These are phyloP conservation scores for Dicorynia guianensis DNA, from an alignment of 306 rosid species.

Conservation along the genomic window DNA sequence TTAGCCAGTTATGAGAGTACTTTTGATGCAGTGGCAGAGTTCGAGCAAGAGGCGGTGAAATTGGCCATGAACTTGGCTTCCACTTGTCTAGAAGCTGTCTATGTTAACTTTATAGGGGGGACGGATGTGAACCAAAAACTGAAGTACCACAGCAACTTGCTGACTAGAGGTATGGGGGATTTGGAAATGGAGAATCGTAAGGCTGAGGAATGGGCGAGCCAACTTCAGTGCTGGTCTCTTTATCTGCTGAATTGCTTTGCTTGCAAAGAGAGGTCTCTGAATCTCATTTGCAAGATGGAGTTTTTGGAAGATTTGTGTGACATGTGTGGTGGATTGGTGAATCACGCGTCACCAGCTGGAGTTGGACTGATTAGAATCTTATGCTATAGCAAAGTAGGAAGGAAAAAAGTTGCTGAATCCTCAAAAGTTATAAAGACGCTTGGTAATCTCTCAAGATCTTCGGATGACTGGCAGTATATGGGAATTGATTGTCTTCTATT, in stretches of 20 bases:
- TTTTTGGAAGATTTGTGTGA: constrained; percentile 58
- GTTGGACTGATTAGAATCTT: constrained; percentile 74
- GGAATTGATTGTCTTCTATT: constrained; percentile 79
- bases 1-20: constrained; percentile 73
- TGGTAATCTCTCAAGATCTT: constrained; percentile 76
- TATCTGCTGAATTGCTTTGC: constrained; percentile 80
- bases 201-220: constrained; percentile 86
- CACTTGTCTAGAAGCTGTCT: constrained; percentile 59
- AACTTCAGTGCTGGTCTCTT: constrained; percentile 83
- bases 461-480: constrained; percentile 89
- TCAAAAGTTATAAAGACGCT: constrained; percentile 52
- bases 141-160: constrained; percentile 67
- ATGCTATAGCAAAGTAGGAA: constrained; percentile 66
- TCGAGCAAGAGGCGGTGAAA: constrained; percentile 59
- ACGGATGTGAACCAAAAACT: constrained; percentile 47
- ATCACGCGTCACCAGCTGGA: constrained; percentile 72
- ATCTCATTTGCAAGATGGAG: constrained; percentile 60
- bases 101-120: constrained; percentile 51
- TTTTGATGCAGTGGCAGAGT: constrained; percentile 51
- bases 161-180: constrained; percentile 77
- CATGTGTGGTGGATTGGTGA: constrained; percentile 87
- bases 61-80: constrained; percentile 63
- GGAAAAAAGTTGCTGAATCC: constrained; percentile 55
- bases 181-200: constrained; percentile 75
- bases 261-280: constrained; percentile 61